phyloP scores from a whole-genome alignment of 768 basidiomycete species.

The Boletus pseudopeckii region DNA sequence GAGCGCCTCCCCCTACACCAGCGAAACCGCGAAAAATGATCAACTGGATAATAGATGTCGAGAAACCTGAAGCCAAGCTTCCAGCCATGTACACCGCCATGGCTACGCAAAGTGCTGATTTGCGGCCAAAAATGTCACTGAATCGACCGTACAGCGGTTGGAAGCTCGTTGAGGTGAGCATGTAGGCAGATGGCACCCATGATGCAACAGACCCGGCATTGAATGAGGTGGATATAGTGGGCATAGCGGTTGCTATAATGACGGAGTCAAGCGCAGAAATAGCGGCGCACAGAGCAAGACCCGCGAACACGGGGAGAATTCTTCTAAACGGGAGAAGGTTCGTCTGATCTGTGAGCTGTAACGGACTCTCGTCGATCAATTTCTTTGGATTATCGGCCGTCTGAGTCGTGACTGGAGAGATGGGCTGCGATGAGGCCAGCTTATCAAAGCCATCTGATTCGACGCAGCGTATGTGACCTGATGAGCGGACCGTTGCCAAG shows the following conservation, averaged over 20 bases:
- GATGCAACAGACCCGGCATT: conserved; percentile 44
- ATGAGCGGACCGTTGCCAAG: background rate
- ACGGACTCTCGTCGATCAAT: background rate
- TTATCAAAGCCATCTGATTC: background rate
- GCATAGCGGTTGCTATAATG: conserved; percentile 71
- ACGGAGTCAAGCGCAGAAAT: conserved; percentile 68
- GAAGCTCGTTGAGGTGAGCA: conserved; percentile 50
- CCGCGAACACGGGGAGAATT: conserved; percentile 58
- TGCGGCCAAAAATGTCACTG: conserved; percentile 67
- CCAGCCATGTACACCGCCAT: conserved; percentile 66
- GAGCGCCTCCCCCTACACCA: conserved; percentile 69
- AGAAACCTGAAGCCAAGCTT: conserved; percentile 63
- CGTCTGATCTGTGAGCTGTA: conserved; percentile 64
- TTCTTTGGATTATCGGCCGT: background rate
- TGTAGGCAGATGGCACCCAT: conserved; percentile 73
- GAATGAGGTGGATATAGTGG: conserved; percentile 64
- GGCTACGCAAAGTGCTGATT: conserved; percentile 52
- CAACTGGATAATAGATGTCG: conserved; percentile 59
- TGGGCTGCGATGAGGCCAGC: conserved; percentile 1
- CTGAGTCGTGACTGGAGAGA: conserved; percentile 2
- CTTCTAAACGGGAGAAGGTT: conserved; percentile 67
- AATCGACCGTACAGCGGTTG: conserved; percentile 55
- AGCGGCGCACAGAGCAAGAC: conserved; percentile 58
- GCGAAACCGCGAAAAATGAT: conserved; percentile 69
- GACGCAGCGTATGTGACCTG: background rate